Percentiles rank a stretch among this genome's conserved stretches.
Conservation (phyloP, 768 basidiomycete genomes). For the Lactifluus subvellereus region DNA sequence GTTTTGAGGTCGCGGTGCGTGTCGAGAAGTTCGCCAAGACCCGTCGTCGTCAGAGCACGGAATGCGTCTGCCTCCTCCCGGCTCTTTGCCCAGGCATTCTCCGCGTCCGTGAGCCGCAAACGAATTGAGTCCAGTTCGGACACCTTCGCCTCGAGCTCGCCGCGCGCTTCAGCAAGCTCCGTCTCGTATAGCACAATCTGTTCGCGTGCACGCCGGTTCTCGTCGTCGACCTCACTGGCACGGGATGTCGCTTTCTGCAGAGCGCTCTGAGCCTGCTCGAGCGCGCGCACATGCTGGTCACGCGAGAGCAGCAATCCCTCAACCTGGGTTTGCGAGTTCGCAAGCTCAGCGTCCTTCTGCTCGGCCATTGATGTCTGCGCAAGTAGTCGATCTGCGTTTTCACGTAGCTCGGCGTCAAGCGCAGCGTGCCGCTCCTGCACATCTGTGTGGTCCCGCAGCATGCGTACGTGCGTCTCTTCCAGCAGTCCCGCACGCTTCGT, state of each 20-base stretch:
- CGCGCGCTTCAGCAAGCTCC: conserved; percentile 72
- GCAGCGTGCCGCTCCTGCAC: conserved; percentile 58
- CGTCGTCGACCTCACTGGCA: conserved; percentile 69
- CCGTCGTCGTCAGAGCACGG: conserved; percentile 77
- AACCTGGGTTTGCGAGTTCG: conserved; percentile 56
- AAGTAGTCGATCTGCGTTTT: conserved; percentile 70
- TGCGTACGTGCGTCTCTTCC: conserved; percentile 61
- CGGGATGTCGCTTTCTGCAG: conserved; percentile 71
- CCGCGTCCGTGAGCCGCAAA: conserved; percentile 65
- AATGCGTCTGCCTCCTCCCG: conserved; percentile 91
- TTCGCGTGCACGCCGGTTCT: conserved; percentile 64
- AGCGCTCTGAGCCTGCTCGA: conserved; percentile 80
- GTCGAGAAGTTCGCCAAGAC: conserved; percentile 81
- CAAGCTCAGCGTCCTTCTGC: conserved; percentile 74
- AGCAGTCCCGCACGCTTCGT: conserved; percentile 67
- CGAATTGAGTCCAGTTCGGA: conserved; percentile 69
- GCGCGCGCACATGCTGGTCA: conserved; percentile 80
- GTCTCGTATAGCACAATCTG: conserved; percentile 65
- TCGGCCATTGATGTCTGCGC: conserved; percentile 67
- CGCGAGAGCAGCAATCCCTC: conserved; percentile 64
- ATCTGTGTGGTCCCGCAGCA: conserved; percentile 58
- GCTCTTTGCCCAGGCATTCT: conserved; percentile 88
- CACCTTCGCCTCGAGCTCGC: conserved; percentile 72
- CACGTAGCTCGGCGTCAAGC: conserved; percentile 62
- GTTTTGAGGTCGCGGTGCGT: conserved; percentile 79